Percentiles rank a stretch among this genome's conserved stretches.
Evolutionary conservation across 1,284 basidiomycete species (phyloP).

Genomic region (Peniophora sp.): DNA sequence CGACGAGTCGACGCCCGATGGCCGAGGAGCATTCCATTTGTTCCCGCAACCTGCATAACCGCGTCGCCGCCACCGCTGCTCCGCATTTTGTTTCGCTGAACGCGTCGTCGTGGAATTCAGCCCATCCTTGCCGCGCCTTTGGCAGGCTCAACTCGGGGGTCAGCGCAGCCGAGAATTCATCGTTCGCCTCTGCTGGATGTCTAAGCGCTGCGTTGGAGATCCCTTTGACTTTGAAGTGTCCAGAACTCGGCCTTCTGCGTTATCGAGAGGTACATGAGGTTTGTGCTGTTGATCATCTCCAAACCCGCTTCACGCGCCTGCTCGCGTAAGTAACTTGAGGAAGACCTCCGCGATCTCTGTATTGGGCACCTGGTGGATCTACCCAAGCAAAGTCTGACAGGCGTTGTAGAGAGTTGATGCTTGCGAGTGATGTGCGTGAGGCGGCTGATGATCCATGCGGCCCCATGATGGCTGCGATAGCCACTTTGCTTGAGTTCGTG

Average conservation of each 20-base stretch:
- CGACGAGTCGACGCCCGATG: conserved; percentile 7
- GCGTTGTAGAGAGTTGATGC: conserved; percentile 91
- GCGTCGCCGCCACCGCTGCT: conserved; percentile 6
- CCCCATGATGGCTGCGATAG: conserved; percentile 99
- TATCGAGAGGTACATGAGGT: conserved; percentile 95
- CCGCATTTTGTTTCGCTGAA: conserved; percentile 81
- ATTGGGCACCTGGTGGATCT: conserved; percentile 98
- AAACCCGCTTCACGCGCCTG: conserved; percentile 96
- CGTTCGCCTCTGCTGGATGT: conserved; percentile 86
- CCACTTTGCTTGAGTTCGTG: conserved; percentile 69
- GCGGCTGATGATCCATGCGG: conserved; percentile 99
- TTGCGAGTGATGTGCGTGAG: conserved; percentile 99
- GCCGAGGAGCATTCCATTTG: conserved; percentile 2
- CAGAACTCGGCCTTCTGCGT: conserved; percentile 98
- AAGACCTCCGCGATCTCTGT: conserved; percentile 99
- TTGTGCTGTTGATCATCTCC: conserved; percentile 99
- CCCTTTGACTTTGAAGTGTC: conserved; percentile 97
- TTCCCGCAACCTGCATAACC: conserved; percentile 5
- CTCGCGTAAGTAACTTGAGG: conserved; percentile 94
- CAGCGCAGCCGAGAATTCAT: conserved; percentile 91
- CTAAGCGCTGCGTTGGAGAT: conserved; percentile 95
- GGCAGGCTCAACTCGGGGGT: conserved; percentile 93
- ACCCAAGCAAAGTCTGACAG: conserved; percentile 91
- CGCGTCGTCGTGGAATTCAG: conserved; percentile 87
- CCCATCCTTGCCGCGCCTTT: conserved; percentile 99